Conservation (phyloP, 495 filamentous ascomycete species). For the Lasiosphaeria miniovina region DNA sequence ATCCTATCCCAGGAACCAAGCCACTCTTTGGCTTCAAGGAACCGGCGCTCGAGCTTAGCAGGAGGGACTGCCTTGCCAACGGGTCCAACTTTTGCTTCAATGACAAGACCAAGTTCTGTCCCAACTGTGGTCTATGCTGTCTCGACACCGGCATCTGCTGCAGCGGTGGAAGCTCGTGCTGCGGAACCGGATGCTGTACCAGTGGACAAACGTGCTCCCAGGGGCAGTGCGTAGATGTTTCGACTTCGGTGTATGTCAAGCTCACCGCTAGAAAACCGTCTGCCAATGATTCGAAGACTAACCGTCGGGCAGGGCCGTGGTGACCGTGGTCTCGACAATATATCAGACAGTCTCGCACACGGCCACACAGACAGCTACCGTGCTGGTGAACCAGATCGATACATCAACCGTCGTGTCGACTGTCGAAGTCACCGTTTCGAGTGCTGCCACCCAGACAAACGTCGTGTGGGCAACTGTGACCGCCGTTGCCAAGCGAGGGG, state of each 20-base stretch:
- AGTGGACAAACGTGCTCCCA: slow-evolving; percentile 28
- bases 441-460: slow-evolving; percentile 26
- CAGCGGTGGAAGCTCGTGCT: slow-evolving; percentile 20
- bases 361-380: slow-evolving; percentile 25
- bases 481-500: slow-evolving; percentile 3
- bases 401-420: slow-evolving; percentile 25
- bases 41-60: slow-evolving; percentile 11
- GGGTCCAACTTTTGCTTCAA: slow-evolving; percentile 36
- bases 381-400: slow-evolving; percentile 23
- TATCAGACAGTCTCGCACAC: slow-evolving; percentile 16
- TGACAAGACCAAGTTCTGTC: slow-evolving; percentile 25
- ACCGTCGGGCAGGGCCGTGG: slow-evolving; percentile 11
- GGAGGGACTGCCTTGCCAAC: slow-evolving; percentile 30
- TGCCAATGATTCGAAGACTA: neutral
- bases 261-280: neutral
- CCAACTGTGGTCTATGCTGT: slow-evolving; percentile 30
- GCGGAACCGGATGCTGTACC: slow-evolving; percentile 29
- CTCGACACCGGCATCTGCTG: slow-evolving; percentile 27
- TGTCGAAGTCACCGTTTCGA: slow-evolving; percentile 25
- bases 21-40: slow-evolving; percentile 18
- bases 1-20: slow-evolving; percentile 20
- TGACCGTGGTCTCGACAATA: slow-evolving; percentile 24
- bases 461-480: slow-evolving; percentile 25
- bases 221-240: slow-evolving; percentile 20
- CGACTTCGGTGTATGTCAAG: slow-evolving; percentile 20